Evolutionary conservation across 2,329 filamentous ascomycete species (phyloP), one percentile per base, ranked within the genome.

Genomic region (Cordyceps farinosa): DNA sequence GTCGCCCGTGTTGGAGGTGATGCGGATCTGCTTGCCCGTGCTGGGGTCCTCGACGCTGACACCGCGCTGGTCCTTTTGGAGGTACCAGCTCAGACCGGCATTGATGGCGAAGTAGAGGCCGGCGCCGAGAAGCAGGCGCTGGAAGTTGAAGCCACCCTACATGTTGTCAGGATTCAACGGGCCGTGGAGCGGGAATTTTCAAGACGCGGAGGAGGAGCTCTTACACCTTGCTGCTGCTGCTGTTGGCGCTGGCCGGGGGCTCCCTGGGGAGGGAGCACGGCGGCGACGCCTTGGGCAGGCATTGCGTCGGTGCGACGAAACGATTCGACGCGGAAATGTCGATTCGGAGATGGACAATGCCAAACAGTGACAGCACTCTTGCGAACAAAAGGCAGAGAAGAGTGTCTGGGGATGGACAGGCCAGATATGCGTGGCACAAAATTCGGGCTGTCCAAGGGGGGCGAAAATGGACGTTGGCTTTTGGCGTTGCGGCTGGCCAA

Each of bases 61-160:
- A 56, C 78, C 80, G 53, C 77, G 75, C 65, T 79, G 77, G 62
- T 80, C 77, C 69, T 79, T 82, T 52, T 78, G 77, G 66, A 77
- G 76, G 66, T 84, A 78, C 71, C 84, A 81, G 70, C 80, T 81
- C 76, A 87, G 79, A 62, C 82, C 70, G 63, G 84, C 75, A 71
- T 89, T 87, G 74, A 87, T 78, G 61, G 80, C 84, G 66, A 87
- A 78, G 73, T 84, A 88, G 70, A 86, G 76, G 64, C 79, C 77
- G 36, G 81, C 78, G 56, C 84, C 83, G 64, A 86, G 75, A 44
- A 81, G 69, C 38, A 86, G 74, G 67, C 81, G 83, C 65, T 71
- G 76, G 61, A 80, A 72, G 66, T 64, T 72, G 63, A 83, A 59
- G 45, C 56, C 70, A 36, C 71, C 72, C 74, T 77, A 44, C 17